A percentile compares a stretch with the other conserved stretches of the same genome.
Conservation (phyloP, 768 basidiomycete genomes). For the Pleurotus eryngii region DNA sequence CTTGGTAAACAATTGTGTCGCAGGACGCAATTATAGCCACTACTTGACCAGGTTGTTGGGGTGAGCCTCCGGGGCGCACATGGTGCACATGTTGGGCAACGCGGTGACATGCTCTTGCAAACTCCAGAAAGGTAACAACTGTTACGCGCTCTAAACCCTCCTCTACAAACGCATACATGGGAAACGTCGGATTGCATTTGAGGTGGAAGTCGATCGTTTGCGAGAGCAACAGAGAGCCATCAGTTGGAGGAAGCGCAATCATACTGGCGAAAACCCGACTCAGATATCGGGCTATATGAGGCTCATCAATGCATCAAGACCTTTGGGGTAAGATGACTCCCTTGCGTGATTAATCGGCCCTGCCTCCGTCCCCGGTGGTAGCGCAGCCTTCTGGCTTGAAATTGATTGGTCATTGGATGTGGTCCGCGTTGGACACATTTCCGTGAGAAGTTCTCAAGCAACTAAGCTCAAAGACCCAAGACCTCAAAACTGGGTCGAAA, state of each 20-base stretch:
- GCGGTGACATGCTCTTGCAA: slow-evolving; percentile 41
- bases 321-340: too few species aligned
- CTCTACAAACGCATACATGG: slow-evolving; percentile 28
- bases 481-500: too few species aligned
- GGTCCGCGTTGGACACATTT: too few species aligned
- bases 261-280: neutral
- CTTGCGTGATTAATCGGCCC: too few species aligned
- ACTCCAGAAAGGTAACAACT: slow-evolving; percentile 37
- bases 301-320: too few species aligned
- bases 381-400: too few species aligned
- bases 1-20: slow-evolving; percentile 36
- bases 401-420: too few species aligned
- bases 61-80: slow-evolving; percentile 29
- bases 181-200: slow-evolving; percentile 27
- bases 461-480: too few species aligned
- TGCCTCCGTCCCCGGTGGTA: too few species aligned
- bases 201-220: slow-evolving; percentile 32
- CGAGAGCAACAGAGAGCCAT: slow-evolving; percentile 29
- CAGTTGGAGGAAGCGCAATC: slow-evolving; percentile 20
- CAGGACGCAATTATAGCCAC: slow-evolving; percentile 34
- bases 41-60: slow-evolving; percentile 22
- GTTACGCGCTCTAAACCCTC: slow-evolving; percentile 14
- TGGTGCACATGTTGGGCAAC: slow-evolving; percentile 34
- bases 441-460: too few species aligned
- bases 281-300: too few species aligned